Base-by-base conservation (phyloP, 768 basidiomycete genomes). In the Tricholoma furcatifolium region DNA sequence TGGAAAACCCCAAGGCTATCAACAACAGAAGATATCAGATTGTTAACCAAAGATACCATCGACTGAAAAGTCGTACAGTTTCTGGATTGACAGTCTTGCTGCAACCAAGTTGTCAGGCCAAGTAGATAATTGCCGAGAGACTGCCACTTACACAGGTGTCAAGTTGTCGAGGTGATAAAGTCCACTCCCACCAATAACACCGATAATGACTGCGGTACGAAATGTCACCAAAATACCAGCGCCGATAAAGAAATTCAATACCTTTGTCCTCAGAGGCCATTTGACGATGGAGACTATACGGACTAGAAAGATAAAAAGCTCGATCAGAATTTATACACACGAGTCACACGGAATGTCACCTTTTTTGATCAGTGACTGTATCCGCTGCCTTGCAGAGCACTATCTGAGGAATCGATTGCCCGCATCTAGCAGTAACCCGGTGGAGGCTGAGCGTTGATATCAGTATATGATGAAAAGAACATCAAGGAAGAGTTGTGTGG, bases 91-190 rank as follows among this genome's bases (percentile, higher is more conserved):
- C 81, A 18, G 83, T 75, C 63, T 86, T 80, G 10, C 92, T 93
- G 60, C 6, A 45, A 15, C 1, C 41, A 18, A 43, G 20, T 7
- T 40, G n/a, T 46, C 40, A n/a, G 51, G 27, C 27, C 32, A 17
- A 17, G 44, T 5, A 38, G 23, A 23, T 31, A 23, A 24, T 35
- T 10, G 12, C 9, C 42, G 23, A 51, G 24, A 31, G 42, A 50
- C 12, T 41, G 30, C 15, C 8, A 77, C 91, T 71, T 66, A 93
- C 93, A 95, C 76, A 57, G 88, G 79, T 11, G 87, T 91, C 51
- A 98, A 74, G 69, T 96, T 94, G 68, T 95, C 90, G 35, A 98
- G 79, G 66, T 95, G 85, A 74, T 98, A 98, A 23, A 98, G 71
- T 5, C 95, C 95, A 59, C 88, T 92, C 24, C 93, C 93, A 17